Evolutionary conservation across 2,329 filamentous ascomycete genomes (phyloP), one percentile per base, ranked within the genome.

Genomic region (Truncatella angustata): DNA sequence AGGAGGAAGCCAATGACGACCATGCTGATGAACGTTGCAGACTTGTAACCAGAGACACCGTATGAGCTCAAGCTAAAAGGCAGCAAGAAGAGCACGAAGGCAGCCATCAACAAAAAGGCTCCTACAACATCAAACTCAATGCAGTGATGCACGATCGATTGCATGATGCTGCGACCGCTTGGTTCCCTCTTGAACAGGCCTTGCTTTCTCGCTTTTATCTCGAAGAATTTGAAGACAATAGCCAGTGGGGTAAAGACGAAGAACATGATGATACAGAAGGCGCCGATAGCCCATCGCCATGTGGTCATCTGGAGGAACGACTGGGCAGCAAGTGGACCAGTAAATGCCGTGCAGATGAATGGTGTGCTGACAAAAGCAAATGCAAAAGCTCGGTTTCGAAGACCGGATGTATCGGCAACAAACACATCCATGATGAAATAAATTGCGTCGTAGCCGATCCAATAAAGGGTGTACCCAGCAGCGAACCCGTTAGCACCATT

Each of bases 281-380:
- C 23, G 24, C 45, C 45, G 20, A 49, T 36, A 6, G 79, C 85
- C 86, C 86, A 90, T 51, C 85, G 76, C 80, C 82, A 89, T n/a
- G n/a, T n/a, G n/a, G n/a, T n/a, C n/a, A 42, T 78, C 80, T 4
- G 76, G 70, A 81, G 69, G 50, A 86, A 77, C 1, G 70, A 66
- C 10, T 80, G 70, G 0, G 79, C 77, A 45, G 85, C 78, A 23
- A 76, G 79, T 0, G 82, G 78, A 3, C 82, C 81, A 16, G 82
- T 76, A 72, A 82, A 89, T 4, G 84, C 81, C 0, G 84, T 86
- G 51, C 83, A 75, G 54, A 90, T 78, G 63, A 85, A 87, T 1
- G 86, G 86, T 2, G 86, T 81, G 16, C 79, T 76, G 12, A 83
- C 82, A 56, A 88, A 78, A 2, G 84, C 80, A n/a, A 84, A 80